Evolutionary conservation across 2,329 filamentous ascomycete genomes (phyloP).

Genomic region (Fonsecaea pedrosoi): DNA sequence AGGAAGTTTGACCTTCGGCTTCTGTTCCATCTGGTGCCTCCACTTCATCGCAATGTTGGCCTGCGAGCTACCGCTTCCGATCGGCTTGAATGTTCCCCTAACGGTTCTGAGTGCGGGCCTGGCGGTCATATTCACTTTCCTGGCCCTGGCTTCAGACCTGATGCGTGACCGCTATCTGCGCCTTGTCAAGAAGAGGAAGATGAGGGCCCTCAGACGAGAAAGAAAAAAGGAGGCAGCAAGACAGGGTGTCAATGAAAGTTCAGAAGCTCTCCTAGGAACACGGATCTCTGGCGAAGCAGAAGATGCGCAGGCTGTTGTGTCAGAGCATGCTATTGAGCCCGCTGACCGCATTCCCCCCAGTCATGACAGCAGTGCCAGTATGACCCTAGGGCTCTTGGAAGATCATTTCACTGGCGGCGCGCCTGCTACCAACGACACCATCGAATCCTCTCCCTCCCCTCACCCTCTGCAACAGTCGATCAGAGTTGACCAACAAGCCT

Average conservation of each 20-base stretch:
- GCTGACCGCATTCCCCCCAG: background rate
- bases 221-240: conserved; percentile 14
- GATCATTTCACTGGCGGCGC: conserved; percentile 26
- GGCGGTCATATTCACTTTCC: conserved; percentile 38
- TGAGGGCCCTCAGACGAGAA: conserved; percentile 8
- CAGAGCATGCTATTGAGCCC: background rate
- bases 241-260: conserved; percentile 21
- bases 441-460: background rate
- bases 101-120: conserved; percentile 41
- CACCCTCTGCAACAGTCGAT: background rate
- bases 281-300: conserved; percentile 6
- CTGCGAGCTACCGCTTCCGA: conserved; percentile 43
- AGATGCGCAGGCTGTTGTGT: conserved; percentile 1
- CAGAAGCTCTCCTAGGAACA: conserved; percentile 27
- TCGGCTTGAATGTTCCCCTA: conserved; percentile 42
- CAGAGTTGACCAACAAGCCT: conserved; percentile 6
- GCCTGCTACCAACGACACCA: background rate
- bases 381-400: conserved; percentile 30
- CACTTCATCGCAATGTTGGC: conserved; percentile 46
- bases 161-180: conserved; percentile 40
- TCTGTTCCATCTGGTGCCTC: conserved; percentile 45
- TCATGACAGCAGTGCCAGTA: background rate
- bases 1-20: conserved; percentile 44
- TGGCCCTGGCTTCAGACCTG: conserved; percentile 41
- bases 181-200: conserved; percentile 20